These are phyloP conservation scores for Solanum sitiens DNA, from an alignment of 257 asterid species.

Conservation along the genomic window DNA sequence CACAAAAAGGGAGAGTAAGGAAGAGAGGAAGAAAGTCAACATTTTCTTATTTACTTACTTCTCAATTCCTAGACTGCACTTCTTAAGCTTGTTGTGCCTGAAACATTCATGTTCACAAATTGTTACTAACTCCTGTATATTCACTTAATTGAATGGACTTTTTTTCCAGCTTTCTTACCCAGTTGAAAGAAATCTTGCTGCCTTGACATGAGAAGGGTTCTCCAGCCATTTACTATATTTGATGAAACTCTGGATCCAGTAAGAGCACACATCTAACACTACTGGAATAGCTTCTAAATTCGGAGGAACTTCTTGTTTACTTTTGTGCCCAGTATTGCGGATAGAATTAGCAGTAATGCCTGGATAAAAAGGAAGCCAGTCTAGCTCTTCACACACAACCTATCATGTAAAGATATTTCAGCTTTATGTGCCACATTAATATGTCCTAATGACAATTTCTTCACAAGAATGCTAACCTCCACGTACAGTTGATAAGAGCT, in stretches of 20 bases:
- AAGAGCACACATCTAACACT: slow-evolving; percentile 71
- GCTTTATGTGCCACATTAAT: slow-evolving; percentile 8
- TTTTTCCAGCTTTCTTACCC: slow-evolving; percentile 43
- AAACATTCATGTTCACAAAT: slow-evolving; percentile 4
- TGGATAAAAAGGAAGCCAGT: slow-evolving; percentile 95
- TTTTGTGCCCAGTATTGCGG: slow-evolving; percentile 42
- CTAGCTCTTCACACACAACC: slow-evolving; percentile 99
- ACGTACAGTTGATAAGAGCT: slow-evolving; percentile 99
- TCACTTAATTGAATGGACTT: not conserved
- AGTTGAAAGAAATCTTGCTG: slow-evolving; percentile 79
- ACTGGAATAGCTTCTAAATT: slow-evolving; percentile 70
- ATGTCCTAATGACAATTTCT: slow-evolving; percentile 3
- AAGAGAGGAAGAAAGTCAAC: not conserved
- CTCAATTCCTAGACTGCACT: slow-evolving; percentile 59
- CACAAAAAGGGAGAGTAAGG: not conserved
- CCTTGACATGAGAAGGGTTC: slow-evolving; percentile 74
- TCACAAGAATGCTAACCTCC: slow-evolving; percentile 70
- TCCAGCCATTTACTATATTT: slow-evolving; percentile 92
- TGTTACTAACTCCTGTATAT: not conserved
- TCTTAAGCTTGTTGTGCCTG: slow-evolving; percentile 75
- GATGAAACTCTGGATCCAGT: slow-evolving; percentile 91
- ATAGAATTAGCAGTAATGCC: slow-evolving; percentile 44
- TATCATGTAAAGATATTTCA: slow-evolving; percentile 23
- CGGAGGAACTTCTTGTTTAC: slow-evolving; percentile 41
- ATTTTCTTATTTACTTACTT: slow-evolving; percentile 44